Conservation (phyloP, 2,329 filamentous ascomycete genomes). For the Pyricularia sp. region DNA sequence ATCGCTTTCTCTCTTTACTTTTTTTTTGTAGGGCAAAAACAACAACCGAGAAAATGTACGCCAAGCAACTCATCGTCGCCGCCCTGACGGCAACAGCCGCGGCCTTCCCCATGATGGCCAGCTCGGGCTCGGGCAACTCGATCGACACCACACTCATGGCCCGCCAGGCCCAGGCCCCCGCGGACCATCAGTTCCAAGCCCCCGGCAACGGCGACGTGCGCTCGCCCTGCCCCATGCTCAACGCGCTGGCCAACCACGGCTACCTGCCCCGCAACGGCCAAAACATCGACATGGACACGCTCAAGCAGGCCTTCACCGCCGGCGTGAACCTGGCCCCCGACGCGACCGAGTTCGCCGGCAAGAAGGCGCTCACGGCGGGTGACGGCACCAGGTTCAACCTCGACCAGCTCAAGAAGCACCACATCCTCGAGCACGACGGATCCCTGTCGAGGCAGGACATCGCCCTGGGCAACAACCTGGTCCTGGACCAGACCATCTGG, state of each 20-base stretch:
- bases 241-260: conserved; percentile 21
- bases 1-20: neutral
- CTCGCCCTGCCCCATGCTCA: conserved; percentile 19
- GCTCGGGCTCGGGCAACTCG: neutral
- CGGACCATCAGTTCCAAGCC: neutral
- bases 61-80: neutral
- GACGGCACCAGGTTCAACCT: conserved; percentile 22
- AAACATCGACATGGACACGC: conserved; percentile 18
- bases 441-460: conserved; percentile 23
- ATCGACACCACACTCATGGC: neutral
- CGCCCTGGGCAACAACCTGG: conserved; percentile 23
- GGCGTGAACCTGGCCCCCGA: conserved; percentile 14
- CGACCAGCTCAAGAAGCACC: conserved; percentile 19
- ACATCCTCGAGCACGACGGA: conserved; percentile 23
- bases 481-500: conserved; percentile 15
- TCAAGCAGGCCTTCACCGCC: conserved; percentile 19
- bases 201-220: conserved; percentile 7
- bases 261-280: conserved; percentile 23
- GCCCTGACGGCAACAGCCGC: neutral
- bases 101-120: neutral
- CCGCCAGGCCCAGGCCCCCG: neutral
- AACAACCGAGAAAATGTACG: neutral
- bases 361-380: conserved; percentile 16
- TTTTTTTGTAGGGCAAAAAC: neutral
- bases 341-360: conserved; percentile 13